Percentiles rank a stretch among this genome's conserved stretches.
These are phyloP conservation scores for Puccinia coronata DNA, from an alignment of 1,284 basidiomycete genomes.

Conservation along the genomic window DNA sequence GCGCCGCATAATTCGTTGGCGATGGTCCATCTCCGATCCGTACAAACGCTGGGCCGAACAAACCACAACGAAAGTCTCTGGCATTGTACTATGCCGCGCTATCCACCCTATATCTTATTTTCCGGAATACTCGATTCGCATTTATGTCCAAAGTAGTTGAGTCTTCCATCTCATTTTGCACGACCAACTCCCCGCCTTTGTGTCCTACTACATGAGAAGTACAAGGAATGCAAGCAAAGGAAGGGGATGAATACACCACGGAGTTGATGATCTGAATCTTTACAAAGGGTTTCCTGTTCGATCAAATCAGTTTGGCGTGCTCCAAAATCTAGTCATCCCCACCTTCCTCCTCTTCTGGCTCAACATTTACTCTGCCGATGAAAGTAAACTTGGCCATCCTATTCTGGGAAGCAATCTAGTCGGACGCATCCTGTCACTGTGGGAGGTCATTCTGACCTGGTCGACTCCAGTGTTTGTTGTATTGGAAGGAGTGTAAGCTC, in stretches of 20 bases:
- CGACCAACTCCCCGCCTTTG: not conserved
- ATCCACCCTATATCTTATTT: constrained; percentile 54
- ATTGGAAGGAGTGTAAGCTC: constrained; percentile 79
- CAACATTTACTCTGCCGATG: constrained; percentile 64
- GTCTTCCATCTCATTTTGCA: not conserved
- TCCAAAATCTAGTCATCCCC: constrained; percentile 66
- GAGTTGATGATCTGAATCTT: not conserved
- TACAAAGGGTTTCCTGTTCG: constrained; percentile 48
- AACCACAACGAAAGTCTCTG: constrained; percentile 43
- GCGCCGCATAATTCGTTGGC: not conserved
- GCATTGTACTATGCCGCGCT: constrained; percentile 52
- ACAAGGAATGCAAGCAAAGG: not conserved
- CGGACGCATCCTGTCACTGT: constrained; percentile 63
- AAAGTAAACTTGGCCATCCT: constrained; percentile 62
- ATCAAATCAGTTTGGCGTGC: constrained; percentile 50
- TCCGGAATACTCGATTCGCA: constrained; percentile 53
- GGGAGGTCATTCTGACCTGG: constrained; percentile 71
- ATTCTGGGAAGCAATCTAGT: constrained; percentile 58
- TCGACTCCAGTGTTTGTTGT: constrained; percentile 75
- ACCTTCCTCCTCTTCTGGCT: constrained; percentile 78
- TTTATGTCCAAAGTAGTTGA: constrained; percentile 48
- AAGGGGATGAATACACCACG: not conserved
- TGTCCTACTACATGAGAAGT: constrained; percentile 2
- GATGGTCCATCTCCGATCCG: not conserved
- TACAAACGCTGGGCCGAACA: not conserved